Conservation (phyloP, 441 rosid species). For the Erysimum cheiri region DNA sequence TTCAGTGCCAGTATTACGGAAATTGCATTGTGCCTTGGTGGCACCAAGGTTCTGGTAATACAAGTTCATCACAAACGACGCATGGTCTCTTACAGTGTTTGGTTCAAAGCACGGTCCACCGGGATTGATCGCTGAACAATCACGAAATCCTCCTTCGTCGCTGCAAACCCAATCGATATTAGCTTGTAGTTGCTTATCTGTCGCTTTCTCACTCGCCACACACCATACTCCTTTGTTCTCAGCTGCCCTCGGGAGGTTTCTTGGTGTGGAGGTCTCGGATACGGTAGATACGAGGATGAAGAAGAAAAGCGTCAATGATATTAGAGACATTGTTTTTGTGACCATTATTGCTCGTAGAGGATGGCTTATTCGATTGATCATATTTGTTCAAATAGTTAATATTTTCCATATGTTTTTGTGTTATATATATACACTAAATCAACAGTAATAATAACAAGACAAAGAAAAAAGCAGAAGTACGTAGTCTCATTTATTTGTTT, state of each 20-base stretch:
- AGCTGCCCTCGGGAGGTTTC: neutral
- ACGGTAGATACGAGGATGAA: neutral
- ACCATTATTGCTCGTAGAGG: neutral
- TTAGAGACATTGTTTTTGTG: neutral
- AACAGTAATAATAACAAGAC: neutral
- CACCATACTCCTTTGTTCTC: neutral
- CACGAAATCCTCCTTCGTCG: conserved; percentile 30
- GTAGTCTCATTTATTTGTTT: neutral
- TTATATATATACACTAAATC: neutral
- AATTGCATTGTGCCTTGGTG: neutral
- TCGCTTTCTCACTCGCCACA: neutral
- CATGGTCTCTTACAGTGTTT: conserved; percentile 58
- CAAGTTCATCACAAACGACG: conserved; percentile 79
- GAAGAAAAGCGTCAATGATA: neutral
- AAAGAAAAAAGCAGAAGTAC: neutral
- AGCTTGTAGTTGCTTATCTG: neutral
- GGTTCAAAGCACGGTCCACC: conserved; percentile 71
- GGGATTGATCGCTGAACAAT: conserved; percentile 65
- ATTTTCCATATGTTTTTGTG: neutral
- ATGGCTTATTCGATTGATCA: neutral
- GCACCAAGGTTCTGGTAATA: conserved; percentile 59
- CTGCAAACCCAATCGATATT: conserved; percentile 2
- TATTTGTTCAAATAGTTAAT: neutral
- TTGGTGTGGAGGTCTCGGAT: neutral
- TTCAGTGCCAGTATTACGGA: neutral